These are phyloP conservation scores for Conoideocrella luteorostrata DNA, from an alignment of 2,329 filamentous ascomycete genomes.

Conservation along the genomic window DNA sequence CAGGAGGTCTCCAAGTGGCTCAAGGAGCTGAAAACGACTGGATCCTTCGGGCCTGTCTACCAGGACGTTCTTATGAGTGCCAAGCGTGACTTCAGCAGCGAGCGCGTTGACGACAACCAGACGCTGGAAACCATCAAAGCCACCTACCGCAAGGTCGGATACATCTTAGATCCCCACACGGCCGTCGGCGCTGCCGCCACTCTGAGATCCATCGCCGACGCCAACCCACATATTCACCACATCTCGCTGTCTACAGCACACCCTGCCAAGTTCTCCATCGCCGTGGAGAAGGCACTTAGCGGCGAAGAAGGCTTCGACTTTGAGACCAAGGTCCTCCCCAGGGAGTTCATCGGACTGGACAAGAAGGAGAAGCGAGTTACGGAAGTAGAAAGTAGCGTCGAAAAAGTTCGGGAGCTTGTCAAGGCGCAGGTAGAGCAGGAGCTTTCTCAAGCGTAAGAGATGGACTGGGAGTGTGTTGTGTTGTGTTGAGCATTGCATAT, in stretches of 20 bases:
- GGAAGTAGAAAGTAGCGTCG: conserved; percentile 63
- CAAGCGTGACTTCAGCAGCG: conserved; percentile 71
- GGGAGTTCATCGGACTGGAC: conserved; percentile 75
- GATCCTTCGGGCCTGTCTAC: conserved; percentile 75
- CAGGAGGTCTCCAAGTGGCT: conserved; percentile 76
- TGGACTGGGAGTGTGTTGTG: no score
- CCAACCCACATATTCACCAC: conserved; percentile 51
- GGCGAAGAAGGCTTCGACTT: conserved; percentile 70
- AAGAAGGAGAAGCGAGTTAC: conserved; percentile 68
- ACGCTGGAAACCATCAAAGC: conserved; percentile 59
- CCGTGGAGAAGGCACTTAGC: conserved; percentile 73
- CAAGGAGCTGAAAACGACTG: conserved; percentile 68
- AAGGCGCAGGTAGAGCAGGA: conserved; percentile 65
- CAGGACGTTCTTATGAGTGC: conserved; percentile 65
- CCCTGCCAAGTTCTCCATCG: conserved; percentile 86
- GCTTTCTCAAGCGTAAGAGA: conserved; percentile 32
- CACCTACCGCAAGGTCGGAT: conserved; percentile 55
- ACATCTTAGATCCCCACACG: conserved; percentile 89
- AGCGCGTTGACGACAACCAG: conserved; percentile 60
- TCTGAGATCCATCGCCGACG: conserved; percentile 56
- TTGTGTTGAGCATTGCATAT: conserved; percentile 1
- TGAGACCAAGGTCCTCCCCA: conserved; percentile 64
- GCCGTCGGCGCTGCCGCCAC: conserved; percentile 80
- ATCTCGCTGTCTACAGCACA: conserved; percentile 90
- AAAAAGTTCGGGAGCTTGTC: conserved; percentile 69